Percentiles rank a stretch among this genome's conserved stretches.
These are phyloP conservation scores for Yamadazyma kanchanaburiensis DNA, from an alignment of 1,139 yeast species.

Conservation along the genomic window DNA sequence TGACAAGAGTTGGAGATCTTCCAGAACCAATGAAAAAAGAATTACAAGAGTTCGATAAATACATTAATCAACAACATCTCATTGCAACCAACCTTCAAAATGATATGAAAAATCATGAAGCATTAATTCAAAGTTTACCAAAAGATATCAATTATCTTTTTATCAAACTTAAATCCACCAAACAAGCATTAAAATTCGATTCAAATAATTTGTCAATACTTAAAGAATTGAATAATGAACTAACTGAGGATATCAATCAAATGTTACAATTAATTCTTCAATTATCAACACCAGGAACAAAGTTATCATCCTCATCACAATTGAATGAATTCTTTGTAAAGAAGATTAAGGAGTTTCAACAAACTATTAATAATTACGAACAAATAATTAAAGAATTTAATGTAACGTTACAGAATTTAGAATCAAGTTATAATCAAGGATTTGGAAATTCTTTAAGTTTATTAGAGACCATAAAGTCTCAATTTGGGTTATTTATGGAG, in stretches of 20 bases:
- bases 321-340: slow-evolving; percentile 46
- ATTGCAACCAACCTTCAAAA: slow-evolving; percentile 76
- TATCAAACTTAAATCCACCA: slow-evolving; percentile 59
- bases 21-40: slow-evolving; percentile 72
- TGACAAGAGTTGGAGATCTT: slow-evolving; percentile 84
- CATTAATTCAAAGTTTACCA: slow-evolving; percentile 75
- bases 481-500: slow-evolving; percentile 84
- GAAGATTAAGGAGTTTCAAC: slow-evolving; percentile 66
- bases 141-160: slow-evolving; percentile 74
- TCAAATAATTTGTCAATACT: slow-evolving; percentile 31
- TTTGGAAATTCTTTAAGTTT: slow-evolving; percentile 54
- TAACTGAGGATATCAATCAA: slow-evolving; percentile 64
- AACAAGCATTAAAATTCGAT: slow-evolving; percentile 59
- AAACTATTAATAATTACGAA: slow-evolving; percentile 68
- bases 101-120: slow-evolving; percentile 62
- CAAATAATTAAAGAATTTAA: slow-evolving; percentile 72
- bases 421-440: slow-evolving; percentile 42
- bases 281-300: slow-evolving; percentile 65
- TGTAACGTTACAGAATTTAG: slow-evolving; percentile 40
- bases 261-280: slow-evolving; percentile 67
- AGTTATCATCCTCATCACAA: slow-evolving; percentile 53
- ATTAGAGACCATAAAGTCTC: slow-evolving; percentile 71
- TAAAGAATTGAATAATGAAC: slow-evolving; percentile 50
- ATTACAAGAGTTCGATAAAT: slow-evolving; percentile 77
- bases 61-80: slow-evolving; percentile 78